Conservation (phyloP, 139 green algal genomes). For the Coelastrella sp. region DNA sequence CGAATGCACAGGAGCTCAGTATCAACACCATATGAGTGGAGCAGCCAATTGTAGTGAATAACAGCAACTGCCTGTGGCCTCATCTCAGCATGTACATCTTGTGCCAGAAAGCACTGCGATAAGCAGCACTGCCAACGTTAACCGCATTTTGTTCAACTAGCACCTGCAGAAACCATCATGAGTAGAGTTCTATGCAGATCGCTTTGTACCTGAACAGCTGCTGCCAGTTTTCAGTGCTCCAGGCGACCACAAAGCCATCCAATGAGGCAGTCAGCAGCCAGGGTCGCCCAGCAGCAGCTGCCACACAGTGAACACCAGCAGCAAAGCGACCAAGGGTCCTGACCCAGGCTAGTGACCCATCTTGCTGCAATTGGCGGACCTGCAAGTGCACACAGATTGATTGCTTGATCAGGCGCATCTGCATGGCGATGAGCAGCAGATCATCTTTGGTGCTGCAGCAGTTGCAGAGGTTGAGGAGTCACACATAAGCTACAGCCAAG, state of each 20-base stretch:
- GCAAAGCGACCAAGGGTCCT: conserved; percentile 2
- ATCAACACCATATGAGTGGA: background rate
- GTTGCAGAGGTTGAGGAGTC: too few species aligned
- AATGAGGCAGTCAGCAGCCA: conserved; percentile 37
- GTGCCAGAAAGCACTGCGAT: too few species aligned
- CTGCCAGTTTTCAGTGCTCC: conserved; percentile 25
- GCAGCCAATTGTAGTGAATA: too few species aligned
- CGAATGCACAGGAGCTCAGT: background rate
- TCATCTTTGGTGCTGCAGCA: too few species aligned
- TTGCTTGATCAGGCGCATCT: too few species aligned
- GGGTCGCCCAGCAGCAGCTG: background rate
- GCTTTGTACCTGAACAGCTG: conserved; percentile 28
- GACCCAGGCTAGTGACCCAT: background rate
- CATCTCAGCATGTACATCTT: too few species aligned
- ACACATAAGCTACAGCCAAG: too few species aligned
- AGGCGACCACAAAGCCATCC: conserved; percentile 41
- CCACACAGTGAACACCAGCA: conserved; percentile 39
- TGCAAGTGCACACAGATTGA: background rate
- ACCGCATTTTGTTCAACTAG: background rate
- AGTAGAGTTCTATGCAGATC: background rate
- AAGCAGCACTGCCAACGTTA: background rate
- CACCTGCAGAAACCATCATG: background rate
- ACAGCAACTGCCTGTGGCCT: too few species aligned
- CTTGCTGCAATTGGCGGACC: conserved; percentile 35
- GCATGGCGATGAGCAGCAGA: too few species aligned